Conservation (phyloP, 441 rosid genomes). For the Gossypium aridum region DNA sequence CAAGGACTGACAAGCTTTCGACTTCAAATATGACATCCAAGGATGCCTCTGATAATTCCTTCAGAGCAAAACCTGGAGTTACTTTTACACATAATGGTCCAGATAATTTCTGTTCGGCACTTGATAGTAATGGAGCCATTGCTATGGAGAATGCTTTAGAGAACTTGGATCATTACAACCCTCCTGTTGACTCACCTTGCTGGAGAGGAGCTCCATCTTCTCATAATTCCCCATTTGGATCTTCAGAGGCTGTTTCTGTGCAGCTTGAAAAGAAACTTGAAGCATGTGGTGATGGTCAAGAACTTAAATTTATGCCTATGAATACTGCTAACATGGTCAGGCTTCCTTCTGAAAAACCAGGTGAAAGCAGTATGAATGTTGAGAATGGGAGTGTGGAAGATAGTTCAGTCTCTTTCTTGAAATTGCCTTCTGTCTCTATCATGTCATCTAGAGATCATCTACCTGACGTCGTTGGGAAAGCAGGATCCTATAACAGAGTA, state of each 20-base stretch:
- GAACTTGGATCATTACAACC: slow-evolving; percentile 32
- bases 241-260: slow-evolving; percentile 21
- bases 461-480: slow-evolving; percentile 23
- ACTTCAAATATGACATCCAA: slow-evolving; percentile 19
- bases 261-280: slow-evolving; percentile 27
- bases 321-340: slow-evolving; percentile 22
- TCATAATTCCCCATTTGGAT: slow-evolving; percentile 25
- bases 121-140: slow-evolving; percentile 26
- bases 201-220: slow-evolving; percentile 47
- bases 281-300: slow-evolving; percentile 28
- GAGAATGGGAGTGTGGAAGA: slow-evolving; percentile 22
- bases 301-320: slow-evolving; percentile 24
- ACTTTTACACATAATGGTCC: slow-evolving; percentile 26
- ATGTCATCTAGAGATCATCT: slow-evolving; percentile 22
- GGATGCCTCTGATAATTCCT: slow-evolving; percentile 22
- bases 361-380: slow-evolving; percentile 19
- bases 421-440: slow-evolving; percentile 24
- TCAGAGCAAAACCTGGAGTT: slow-evolving; percentile 21
- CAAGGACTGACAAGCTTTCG: slow-evolving; percentile 22
- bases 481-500: slow-evolving; percentile 19
- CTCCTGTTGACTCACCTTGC: slow-evolving; percentile 50
- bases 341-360: slow-evolving; percentile 26
- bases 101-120: slow-evolving; percentile 27
- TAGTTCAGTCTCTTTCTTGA: slow-evolving; percentile 23
- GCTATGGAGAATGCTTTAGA: slow-evolving; percentile 34